phyloP scores from a whole-genome alignment of 805 yeast genomes.

The Groenewaldozyma salmanticensis region DNA sequence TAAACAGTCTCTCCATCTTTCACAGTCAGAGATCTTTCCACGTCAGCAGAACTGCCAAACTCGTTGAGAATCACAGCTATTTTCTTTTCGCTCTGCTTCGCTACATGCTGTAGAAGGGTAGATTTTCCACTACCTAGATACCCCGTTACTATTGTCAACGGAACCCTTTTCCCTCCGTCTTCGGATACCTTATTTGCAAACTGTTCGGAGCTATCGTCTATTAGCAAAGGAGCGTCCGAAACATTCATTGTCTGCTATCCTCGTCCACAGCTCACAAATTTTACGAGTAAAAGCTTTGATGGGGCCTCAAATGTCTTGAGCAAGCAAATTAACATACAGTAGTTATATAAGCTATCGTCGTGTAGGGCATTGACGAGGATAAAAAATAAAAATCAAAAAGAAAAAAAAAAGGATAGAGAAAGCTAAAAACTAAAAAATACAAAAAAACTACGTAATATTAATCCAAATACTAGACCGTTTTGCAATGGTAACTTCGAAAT shows the following conservation, averaged over 20 bases:
- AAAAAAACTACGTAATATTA: no score
- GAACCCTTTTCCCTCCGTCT: conserved; percentile 41
- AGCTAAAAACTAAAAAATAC: no score
- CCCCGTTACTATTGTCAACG: conserved; percentile 89
- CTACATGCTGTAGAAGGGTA: conserved; percentile 68
- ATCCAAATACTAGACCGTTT: no score
- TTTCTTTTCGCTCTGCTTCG: conserved; percentile 51
- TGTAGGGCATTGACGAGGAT: no score
- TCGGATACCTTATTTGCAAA: not conserved
- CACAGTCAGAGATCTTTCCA: conserved; percentile 78
- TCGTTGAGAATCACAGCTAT: conserved; percentile 84
- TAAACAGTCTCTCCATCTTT: conserved; percentile 44
- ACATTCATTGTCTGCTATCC: not conserved
- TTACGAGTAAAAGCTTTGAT: no score
- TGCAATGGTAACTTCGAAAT: no score
- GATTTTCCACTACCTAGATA: conserved; percentile 93
- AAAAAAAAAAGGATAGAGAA: no score
- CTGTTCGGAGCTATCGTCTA: not conserved
- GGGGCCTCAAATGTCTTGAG: no score
- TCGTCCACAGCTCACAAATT: no score
- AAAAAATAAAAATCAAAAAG: no score
- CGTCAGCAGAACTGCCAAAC: conserved; percentile 82
- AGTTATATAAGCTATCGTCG: no score
- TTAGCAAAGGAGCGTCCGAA: not conserved
- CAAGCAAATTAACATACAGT: no score